phyloP scores from a whole-genome alignment of 2,329 filamentous ascomycete genomes.

The Leptosphaerulina australis region DNA sequence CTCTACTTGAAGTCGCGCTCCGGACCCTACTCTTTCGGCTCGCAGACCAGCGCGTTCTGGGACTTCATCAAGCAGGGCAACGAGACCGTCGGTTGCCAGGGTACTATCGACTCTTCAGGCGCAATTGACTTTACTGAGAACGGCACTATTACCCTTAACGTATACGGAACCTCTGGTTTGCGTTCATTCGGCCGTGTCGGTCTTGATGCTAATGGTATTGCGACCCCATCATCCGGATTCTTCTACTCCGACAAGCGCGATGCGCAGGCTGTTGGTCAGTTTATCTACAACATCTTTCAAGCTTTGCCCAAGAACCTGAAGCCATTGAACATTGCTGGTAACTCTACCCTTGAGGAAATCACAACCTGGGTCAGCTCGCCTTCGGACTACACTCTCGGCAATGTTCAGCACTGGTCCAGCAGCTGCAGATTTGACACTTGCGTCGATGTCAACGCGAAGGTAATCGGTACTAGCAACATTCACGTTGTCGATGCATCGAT shows the following conservation, averaged over 20 bases:
- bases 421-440: constrained; percentile 59
- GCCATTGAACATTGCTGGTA: constrained; percentile 57
- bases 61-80: constrained; percentile 53
- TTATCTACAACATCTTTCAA: constrained; percentile 59
- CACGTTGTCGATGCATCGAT: constrained; percentile 61
- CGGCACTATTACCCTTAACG: constrained; percentile 61
- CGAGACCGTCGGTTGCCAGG: constrained; percentile 57
- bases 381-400: constrained; percentile 56
- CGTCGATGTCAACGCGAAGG: constrained; percentile 56
- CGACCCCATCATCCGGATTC: constrained; percentile 51
- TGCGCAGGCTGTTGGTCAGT: constrained; percentile 56
- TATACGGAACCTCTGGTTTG: constrained; percentile 63
- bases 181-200: constrained; percentile 56
- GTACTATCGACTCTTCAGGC: constrained; percentile 59
- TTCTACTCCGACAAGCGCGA: constrained; percentile 58
- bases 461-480: constrained; percentile 58
- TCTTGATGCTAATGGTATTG: constrained; percentile 54
- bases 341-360: constrained; percentile 57
- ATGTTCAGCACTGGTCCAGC: constrained; percentile 62
- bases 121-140: constrained; percentile 49
- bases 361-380: constrained; percentile 57
- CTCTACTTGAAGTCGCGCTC: constrained; percentile 57
- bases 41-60: constrained; percentile 62
- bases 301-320: constrained; percentile 53
- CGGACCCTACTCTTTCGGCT: constrained; percentile 61